Evolutionary conservation across 2,329 filamentous ascomycete species (phyloP), one percentile per base, ranked within the genome.

Genomic region (Cryphonectria parasitica): DNA sequence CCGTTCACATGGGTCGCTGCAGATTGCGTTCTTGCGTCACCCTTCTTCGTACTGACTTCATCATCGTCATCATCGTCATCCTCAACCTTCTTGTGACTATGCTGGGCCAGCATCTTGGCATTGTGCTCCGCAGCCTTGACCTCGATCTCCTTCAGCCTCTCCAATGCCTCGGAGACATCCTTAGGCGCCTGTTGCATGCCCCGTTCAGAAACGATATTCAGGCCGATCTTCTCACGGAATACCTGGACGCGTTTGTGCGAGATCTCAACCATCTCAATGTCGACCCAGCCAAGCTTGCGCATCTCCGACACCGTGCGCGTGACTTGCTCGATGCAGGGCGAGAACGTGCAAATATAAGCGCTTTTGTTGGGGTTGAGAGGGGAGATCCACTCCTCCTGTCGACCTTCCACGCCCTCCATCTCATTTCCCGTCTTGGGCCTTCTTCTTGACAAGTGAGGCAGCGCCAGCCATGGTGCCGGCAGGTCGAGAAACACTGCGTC

Each of bases 261-360:
- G 15, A 99, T 88, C 80, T 98, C 96, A 0, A 97, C 92, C 93
- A 97, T 98, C 75, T 93, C 90, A 74, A 98, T 97, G 70, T 95
- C 92, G 13, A 94, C 87, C 96, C 96, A 99, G 67, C 93, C 94
- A 8, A 94, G 83, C 52, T 90, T 88, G 68, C 95, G 91, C 80
- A 99, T 87, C 17, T 89, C 88, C 15, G 92, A 91, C 68, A 97
- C 90, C 0, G 96, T 98, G 69, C 90, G 89, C 67, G 92, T 94
- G 31, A 97, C 95, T 83, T 99, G 96, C 81, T 99, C 96, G 74
- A 99, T 97, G 80, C 96, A 99, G 0, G 96, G 96, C 1, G 92
- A 97, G 82, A 99, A 99, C 0, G 94, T 97, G 83, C 96, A 99
- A 68, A 99, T 87, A 77, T 96, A 87, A 1, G 91, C 89, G 6